phyloP scores from a whole-genome alignment of 495 filamentous ascomycete species.

The Articulospora tetracladia region DNA sequence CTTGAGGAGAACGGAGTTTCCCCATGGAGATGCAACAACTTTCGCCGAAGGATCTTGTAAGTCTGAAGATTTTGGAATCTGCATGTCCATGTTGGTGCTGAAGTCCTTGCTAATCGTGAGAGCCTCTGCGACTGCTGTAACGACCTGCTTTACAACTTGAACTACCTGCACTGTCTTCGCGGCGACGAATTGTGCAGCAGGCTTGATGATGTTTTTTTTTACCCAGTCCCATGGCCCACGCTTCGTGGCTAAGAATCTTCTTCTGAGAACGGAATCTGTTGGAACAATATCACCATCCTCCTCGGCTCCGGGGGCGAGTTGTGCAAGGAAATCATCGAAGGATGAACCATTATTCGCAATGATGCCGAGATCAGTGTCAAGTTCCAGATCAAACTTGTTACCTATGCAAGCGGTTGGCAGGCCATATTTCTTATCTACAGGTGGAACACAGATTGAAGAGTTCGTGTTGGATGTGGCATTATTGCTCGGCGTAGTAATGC shows the following conservation, averaged over 20 bases:
- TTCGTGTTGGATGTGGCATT: too few species aligned
- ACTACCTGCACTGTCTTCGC: not conserved
- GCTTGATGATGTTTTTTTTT: not conserved
- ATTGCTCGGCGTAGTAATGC: too few species aligned
- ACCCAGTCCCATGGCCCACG: not conserved
- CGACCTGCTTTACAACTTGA: not conserved
- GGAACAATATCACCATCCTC: not conserved
- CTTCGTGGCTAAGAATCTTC: not conserved
- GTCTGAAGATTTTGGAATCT: not conserved
- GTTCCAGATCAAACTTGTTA: conserved; percentile 13
- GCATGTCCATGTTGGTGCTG: not conserved
- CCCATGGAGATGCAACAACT: conserved; percentile 16
- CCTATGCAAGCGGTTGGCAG: conserved; percentile 23
- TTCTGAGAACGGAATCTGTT: not conserved
- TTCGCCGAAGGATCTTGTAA: conserved; percentile 5
- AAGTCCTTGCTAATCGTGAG: not conserved
- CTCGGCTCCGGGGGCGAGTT: not conserved
- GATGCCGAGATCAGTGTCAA: conserved; percentile 14
- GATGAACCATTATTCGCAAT: not conserved
- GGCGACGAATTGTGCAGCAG: not conserved
- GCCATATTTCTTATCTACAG: conserved; percentile 16
- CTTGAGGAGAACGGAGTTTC: conserved; percentile 17
- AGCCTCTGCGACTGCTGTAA: not conserved
- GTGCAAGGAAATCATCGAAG: not conserved
- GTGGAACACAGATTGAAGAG: conserved; percentile 11